These are phyloP conservation scores for Cruciata laevipes DNA, from an alignment of 257 asterid genomes.

Conservation along the genomic window DNA sequence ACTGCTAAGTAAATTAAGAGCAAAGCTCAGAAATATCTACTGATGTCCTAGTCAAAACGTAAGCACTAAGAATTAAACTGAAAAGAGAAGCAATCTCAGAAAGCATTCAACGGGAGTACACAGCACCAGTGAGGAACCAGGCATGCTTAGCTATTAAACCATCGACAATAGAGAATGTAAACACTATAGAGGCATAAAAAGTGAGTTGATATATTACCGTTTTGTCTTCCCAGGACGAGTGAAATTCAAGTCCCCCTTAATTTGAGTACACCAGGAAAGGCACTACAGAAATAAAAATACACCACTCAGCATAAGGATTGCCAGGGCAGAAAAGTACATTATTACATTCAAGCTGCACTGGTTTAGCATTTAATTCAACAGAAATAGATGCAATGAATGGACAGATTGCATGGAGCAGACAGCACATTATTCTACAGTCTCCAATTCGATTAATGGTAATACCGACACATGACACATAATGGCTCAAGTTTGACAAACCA, in stretches of 20 bases:
- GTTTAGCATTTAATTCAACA: background rate
- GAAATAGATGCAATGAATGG: background rate
- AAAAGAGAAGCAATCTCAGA: background rate
- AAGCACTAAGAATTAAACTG: background rate
- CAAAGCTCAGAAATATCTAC: background rate
- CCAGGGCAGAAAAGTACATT: background rate
- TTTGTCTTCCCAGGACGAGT: constrained; percentile 10
- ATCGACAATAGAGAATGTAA: background rate
- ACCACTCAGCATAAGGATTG: constrained; percentile 5
- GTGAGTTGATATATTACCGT: constrained; percentile 12
- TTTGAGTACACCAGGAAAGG: constrained; percentile 30
- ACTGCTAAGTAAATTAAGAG: background rate
- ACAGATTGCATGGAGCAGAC: background rate
- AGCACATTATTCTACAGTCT: background rate
- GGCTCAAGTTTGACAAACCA: background rate
- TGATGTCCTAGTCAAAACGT: background rate
- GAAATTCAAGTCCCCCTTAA: constrained; percentile 12
- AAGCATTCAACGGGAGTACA: too few species aligned
- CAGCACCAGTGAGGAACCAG: background rate
- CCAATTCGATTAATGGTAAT: background rate
- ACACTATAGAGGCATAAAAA: background rate
- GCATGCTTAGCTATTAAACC: background rate
- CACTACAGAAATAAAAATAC: constrained; percentile 25
- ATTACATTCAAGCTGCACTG: background rate
- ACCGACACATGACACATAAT: background rate